phyloP scores from a whole-genome alignment of 352 stramenopile species.

The Phytophthora melonis region DNA sequence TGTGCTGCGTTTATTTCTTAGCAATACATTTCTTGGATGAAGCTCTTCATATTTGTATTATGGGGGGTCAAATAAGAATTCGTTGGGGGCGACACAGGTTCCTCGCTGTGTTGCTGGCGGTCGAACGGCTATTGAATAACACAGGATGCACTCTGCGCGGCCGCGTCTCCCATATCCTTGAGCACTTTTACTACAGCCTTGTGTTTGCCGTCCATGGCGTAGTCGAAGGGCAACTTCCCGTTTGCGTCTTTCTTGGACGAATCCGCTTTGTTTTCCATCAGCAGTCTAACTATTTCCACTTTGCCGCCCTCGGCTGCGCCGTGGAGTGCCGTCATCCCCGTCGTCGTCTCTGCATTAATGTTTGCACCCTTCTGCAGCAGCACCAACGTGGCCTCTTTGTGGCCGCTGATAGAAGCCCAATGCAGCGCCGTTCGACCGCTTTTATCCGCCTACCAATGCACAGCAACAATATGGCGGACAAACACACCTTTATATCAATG shows the following conservation, averaged over 20 bases:
- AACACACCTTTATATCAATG: slow-evolving; percentile 15
- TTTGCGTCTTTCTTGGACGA: slow-evolving; percentile 90
- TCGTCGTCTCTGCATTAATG: slow-evolving; percentile 92
- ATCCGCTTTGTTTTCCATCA: slow-evolving; percentile 93
- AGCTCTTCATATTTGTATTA: slow-evolving; percentile 52
- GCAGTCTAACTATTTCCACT: slow-evolving; percentile 91
- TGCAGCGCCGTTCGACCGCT: slow-evolving; percentile 93
- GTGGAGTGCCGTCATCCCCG: slow-evolving; percentile 91
- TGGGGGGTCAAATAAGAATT: slow-evolving; percentile 46
- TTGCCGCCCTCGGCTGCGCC: slow-evolving; percentile 91
- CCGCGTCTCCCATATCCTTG: slow-evolving; percentile 94
- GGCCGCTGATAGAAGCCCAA: slow-evolving; percentile 93
- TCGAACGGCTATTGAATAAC: slow-evolving; percentile 71
- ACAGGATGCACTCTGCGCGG: slow-evolving; percentile 87
- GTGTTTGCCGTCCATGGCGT: slow-evolving; percentile 93
- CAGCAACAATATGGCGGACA: slow-evolving; percentile 9
- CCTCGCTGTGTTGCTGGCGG: slow-evolving; percentile 21
- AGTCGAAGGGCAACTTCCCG: slow-evolving; percentile 93
- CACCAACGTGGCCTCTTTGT: slow-evolving; percentile 91
- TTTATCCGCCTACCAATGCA: slow-evolving; percentile 84
- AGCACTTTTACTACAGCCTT: slow-evolving; percentile 92
- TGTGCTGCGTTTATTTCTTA: slow-evolving; percentile 13
- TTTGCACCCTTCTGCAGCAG: slow-evolving; percentile 87
- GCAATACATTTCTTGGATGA: slow-evolving; percentile 39
- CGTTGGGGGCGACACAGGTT: slow-evolving; percentile 3